Conservation (phyloP, 805 yeast species). For the Phaffomyces opuntiae region DNA sequence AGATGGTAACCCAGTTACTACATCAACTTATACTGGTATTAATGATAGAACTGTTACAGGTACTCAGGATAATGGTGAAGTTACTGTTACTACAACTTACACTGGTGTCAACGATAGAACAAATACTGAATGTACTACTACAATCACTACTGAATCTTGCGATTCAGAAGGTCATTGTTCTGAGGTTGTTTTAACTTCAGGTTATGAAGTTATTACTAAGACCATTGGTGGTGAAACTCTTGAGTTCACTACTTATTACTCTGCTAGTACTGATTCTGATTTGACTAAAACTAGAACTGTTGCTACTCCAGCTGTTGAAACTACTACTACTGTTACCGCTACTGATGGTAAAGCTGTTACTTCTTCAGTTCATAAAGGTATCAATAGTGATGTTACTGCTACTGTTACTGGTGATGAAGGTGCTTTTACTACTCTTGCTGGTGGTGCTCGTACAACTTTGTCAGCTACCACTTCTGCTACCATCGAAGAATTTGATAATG, state of each 20-base stretch:
- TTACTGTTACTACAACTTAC: too few species aligned
- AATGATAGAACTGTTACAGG: not conserved
- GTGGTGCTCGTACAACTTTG: not conserved
- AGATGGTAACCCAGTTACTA: constrained; percentile 1
- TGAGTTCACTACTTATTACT: not conserved
- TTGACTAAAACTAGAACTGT: not conserved
- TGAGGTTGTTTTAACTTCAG: not conserved
- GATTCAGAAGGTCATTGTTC: constrained; percentile 1
- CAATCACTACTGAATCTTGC: not conserved
- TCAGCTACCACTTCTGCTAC: not conserved
- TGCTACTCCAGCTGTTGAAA: not conserved
- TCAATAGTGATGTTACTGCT: not conserved
- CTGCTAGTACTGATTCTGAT: too few species aligned
- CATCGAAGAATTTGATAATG: not conserved
- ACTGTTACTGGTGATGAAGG: not conserved
- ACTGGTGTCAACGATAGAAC: not conserved
- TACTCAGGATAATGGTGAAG: not conserved
- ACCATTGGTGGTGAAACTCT: constrained; percentile 1
- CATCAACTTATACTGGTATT: constrained; percentile 1
- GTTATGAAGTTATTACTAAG: constrained; percentile 1
- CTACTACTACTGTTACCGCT: not conserved
- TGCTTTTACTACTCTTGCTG: not conserved
- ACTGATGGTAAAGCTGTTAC: too few species aligned
- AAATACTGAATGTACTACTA: not conserved
- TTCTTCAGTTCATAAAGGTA: not conserved